phyloP scores from a whole-genome alignment of 2,329 filamentous ascomycete genomes.

The Delphinella strobiligena region DNA sequence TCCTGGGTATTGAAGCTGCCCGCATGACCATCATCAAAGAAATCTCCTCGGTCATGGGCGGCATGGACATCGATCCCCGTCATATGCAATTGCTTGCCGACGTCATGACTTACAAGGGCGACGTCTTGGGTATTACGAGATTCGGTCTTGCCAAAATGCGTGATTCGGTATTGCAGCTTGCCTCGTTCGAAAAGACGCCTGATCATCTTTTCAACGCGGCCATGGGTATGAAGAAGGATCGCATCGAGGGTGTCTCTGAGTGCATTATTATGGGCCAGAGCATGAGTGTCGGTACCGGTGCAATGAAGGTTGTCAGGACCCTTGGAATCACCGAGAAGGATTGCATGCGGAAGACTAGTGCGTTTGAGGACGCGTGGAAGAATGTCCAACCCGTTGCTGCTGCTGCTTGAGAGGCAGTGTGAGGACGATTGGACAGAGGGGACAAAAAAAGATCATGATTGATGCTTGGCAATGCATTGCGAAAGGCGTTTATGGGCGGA shows the following conservation, averaged over 20 bases:
- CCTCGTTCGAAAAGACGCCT: slow-evolving; percentile 94
- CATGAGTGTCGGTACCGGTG: slow-evolving; percentile 81
- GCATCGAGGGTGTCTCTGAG: slow-evolving; percentile 86
- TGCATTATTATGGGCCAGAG: slow-evolving; percentile 98
- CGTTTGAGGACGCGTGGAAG: slow-evolving; percentile 9
- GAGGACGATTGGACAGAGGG: background rate
- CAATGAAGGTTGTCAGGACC: slow-evolving; percentile 75
- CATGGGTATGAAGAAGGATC: slow-evolving; percentile 79
- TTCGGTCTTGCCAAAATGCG: slow-evolving; percentile 96
- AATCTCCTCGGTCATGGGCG: slow-evolving; percentile 78
- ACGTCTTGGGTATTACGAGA: slow-evolving; percentile 89
- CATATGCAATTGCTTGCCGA: slow-evolving; percentile 97
- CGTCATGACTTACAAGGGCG: slow-evolving; percentile 98
- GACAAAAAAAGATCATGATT: background rate
- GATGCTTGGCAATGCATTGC: background rate
- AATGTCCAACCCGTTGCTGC: background rate
- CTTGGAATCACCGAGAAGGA: slow-evolving; percentile 54
- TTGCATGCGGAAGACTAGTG: slow-evolving; percentile 10
- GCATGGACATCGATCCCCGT: slow-evolving; percentile 91
- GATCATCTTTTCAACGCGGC: slow-evolving; percentile 95
- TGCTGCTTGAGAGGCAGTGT: background rate
- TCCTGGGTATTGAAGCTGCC: slow-evolving; percentile 91
- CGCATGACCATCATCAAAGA: slow-evolving; percentile 79
- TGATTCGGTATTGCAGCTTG: slow-evolving; percentile 84
- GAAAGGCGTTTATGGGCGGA: background rate